These are phyloP conservation scores for Carex sylvatica DNA, from an alignment of 202 grass and related monocot genomes.

Conservation along the genomic window DNA sequence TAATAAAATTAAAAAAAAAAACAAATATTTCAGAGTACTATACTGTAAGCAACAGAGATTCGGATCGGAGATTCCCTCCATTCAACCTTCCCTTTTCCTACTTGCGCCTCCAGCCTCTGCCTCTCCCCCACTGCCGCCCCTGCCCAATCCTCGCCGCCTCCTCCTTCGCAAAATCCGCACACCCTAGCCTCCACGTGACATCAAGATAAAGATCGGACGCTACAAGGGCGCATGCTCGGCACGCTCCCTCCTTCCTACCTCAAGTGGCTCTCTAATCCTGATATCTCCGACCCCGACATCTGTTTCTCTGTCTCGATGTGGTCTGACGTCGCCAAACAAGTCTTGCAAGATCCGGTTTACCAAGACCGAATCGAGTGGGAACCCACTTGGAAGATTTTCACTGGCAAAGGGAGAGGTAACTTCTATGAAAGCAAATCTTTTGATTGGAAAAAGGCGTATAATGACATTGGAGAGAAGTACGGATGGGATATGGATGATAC, in stretches of 20 bases:
- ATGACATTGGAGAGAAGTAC: constrained; percentile 64
- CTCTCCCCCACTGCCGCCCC: not conserved
- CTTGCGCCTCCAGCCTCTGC: not conserved
- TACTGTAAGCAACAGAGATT: no score
- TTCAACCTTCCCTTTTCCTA: not conserved
- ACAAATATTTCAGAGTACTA: no score
- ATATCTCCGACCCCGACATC: constrained; percentile 30
- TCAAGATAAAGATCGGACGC: constrained; percentile 56
- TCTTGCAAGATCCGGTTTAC: constrained; percentile 66
- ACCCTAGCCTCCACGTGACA: constrained; percentile 37
- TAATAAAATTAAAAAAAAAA: no score
- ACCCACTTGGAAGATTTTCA: constrained; percentile 59
- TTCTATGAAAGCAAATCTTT: constrained; percentile 23
- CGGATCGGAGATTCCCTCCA: no score
- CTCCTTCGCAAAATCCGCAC: not conserved
- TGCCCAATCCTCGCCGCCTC: not conserved
- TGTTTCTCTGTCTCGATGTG: not conserved
- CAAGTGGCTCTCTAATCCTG: constrained; percentile 47
- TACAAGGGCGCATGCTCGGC: constrained; percentile 77
- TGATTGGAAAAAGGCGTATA: constrained; percentile 40
- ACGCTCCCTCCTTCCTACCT: constrained; percentile 76
- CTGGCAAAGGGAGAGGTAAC: constrained; percentile 45
- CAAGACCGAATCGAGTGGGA: constrained; percentile 80
- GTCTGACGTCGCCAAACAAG: constrained; percentile 51
- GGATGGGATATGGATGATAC: constrained; percentile 74